Evolutionary conservation across 148 eudicot genomes (phyloP).

Genomic region (Amaranthus palmeri): DNA sequence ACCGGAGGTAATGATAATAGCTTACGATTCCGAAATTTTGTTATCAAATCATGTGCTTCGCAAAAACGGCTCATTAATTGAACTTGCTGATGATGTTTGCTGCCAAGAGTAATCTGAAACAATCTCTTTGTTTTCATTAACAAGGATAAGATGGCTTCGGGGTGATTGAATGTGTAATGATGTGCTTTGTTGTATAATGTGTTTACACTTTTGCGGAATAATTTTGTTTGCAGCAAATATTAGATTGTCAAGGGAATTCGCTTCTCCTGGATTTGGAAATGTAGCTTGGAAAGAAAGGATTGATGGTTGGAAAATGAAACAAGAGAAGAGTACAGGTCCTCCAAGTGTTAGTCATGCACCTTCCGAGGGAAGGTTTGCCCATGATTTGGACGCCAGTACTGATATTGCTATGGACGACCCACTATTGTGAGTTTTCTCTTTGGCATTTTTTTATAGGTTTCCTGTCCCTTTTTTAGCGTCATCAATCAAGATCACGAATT

Average conservation of each 20-base stretch:
- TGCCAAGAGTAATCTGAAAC: no score
- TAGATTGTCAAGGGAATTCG: conserved; percentile 43
- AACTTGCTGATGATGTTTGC: no score
- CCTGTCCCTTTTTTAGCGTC: not conserved
- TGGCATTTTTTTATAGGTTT: not conserved
- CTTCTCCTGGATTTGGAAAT: conserved; percentile 46
- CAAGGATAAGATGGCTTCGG: no score
- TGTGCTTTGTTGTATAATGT: not conserved
- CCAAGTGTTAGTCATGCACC: conserved; percentile 47
- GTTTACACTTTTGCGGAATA: not conserved
- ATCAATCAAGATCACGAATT: not conserved
- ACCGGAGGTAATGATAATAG: conserved; percentile 30
- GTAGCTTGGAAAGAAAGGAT: conserved; percentile 49
- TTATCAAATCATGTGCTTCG: no score
- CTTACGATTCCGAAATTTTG: not conserved
- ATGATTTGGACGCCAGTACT: conserved; percentile 46
- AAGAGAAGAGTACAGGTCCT: conserved; percentile 38
- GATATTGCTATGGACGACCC: conserved; percentile 43
- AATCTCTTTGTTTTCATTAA: no score
- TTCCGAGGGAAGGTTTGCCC: conserved; percentile 43
- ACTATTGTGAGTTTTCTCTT: conserved; percentile 29
- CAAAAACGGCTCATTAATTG: no score
- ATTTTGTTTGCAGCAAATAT: conserved; percentile 32
- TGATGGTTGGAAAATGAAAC: conserved; percentile 48
- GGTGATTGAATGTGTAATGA: not conserved